These are phyloP conservation scores for Arachis stenosperma DNA, from an alignment of 306 rosid genomes.

Conservation along the genomic window DNA sequence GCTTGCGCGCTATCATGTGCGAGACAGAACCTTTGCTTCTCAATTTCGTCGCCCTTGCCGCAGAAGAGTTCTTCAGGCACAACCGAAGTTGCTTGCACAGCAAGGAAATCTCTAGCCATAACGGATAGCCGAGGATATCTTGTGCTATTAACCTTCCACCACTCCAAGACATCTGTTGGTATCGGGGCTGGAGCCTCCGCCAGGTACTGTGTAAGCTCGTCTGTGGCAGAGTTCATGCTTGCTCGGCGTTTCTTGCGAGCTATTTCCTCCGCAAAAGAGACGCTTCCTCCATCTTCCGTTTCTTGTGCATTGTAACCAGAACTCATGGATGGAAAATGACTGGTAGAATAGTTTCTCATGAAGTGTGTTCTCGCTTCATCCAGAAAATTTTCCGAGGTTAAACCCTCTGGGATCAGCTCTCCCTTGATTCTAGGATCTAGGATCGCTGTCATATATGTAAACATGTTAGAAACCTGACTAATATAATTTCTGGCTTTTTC, in stretches of 20 bases:
- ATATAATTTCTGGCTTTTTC: constrained; percentile 71
- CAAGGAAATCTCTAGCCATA: constrained; percentile 95
- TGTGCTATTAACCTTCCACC: constrained; percentile 92
- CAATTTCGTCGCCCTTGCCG: constrained; percentile 76
- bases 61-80: constrained; percentile 90
- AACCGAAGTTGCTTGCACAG: constrained; percentile 85
- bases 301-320: constrained; percentile 72
- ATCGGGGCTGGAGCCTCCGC: constrained; percentile 89
- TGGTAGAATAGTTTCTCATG: constrained; percentile 69
- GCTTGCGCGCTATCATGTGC: constrained; percentile 73
- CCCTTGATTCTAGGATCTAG: constrained; percentile 95
- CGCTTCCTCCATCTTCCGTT: constrained; percentile 74
- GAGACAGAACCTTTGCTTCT: constrained; percentile 78
- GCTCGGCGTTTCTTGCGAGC: constrained; percentile 91
- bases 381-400: constrained; percentile 65
- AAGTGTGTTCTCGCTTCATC: constrained; percentile 91
- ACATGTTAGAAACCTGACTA: constrained; percentile 80
- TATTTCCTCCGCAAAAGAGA: constrained; percentile 95
- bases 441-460: constrained; percentile 87
- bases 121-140: constrained; percentile 88
- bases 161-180: constrained; percentile 86
- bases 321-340: constrained; percentile 68
- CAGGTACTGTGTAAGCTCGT: constrained; percentile 92
- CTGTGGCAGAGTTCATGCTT: constrained; percentile 72
- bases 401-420: constrained; percentile 89